phyloP scores from a whole-genome alignment of 2,329 filamentous ascomycete species.

The Leptographium flavum region DNA sequence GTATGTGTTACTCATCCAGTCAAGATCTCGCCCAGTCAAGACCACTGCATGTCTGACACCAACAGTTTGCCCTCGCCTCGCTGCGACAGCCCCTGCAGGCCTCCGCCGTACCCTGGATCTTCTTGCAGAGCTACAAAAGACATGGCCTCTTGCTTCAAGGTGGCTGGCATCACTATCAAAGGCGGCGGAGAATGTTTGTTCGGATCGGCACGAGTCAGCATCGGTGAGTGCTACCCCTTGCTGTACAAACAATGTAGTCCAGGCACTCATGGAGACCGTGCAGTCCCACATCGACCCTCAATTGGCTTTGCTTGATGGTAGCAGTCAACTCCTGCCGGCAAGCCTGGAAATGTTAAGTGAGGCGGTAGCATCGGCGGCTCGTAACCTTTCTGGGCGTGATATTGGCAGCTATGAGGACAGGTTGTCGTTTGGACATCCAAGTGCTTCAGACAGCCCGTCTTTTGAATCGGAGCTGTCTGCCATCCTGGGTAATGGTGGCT shows the following conservation, averaged over 20 bases:
- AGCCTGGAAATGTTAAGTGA: slow-evolving; percentile 2
- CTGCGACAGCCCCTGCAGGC: neutral
- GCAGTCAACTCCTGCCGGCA: neutral
- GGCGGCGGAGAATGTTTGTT: too few species aligned
- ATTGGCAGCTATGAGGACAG: neutral
- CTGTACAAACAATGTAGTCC: too few species aligned
- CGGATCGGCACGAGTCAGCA: too few species aligned
- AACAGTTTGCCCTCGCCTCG: slow-evolving; percentile 1
- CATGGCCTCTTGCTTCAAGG: slow-evolving; percentile 4
- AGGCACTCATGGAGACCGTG: neutral
- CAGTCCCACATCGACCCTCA: neutral
- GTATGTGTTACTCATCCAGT: neutral
- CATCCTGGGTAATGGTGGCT: slow-evolving; percentile 3
- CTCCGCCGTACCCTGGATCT: slow-evolving; percentile 1
- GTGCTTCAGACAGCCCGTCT: neutral
- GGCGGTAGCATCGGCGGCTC: slow-evolving; percentile 1
- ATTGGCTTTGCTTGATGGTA: neutral
- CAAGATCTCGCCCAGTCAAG: too few species aligned
- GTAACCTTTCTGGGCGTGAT: neutral
- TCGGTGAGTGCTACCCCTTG: too few species aligned
- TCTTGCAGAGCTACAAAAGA: slow-evolving; percentile 2
- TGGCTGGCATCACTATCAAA: slow-evolving; percentile 3
- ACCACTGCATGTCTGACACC: too few species aligned
- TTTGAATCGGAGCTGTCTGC: slow-evolving; percentile 4
- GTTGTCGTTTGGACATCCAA: too few species aligned